phyloP scores from a whole-genome alignment of 129 eudicot species.

The Cynara cardunculus region DNA sequence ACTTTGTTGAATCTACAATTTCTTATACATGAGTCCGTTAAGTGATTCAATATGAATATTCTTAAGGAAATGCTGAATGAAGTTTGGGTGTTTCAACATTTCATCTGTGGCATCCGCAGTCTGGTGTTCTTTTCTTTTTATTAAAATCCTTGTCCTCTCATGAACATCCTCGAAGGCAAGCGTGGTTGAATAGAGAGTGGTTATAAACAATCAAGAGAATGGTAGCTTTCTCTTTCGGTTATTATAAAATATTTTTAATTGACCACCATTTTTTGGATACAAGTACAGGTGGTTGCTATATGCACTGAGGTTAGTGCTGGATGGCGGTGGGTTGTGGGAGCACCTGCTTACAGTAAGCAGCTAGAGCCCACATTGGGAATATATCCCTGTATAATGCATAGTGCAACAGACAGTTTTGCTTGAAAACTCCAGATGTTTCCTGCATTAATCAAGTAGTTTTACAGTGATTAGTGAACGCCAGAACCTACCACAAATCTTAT shows the following conservation, averaged over 20 bases:
- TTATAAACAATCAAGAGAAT: neutral
- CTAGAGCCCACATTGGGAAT: constrained; percentile 53
- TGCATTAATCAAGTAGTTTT: constrained; percentile 6
- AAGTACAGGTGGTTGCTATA: neutral
- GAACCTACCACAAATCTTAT: neutral
- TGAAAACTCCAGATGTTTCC: constrained; percentile 44
- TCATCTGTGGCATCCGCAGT: too few species aligned
- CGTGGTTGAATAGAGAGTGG: neutral
- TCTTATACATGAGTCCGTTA: too few species aligned
- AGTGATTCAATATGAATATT: too few species aligned
- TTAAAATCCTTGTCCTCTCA: neutral
- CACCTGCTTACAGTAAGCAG: constrained; percentile 31
- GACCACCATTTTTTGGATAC: neutral
- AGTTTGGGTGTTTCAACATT: too few species aligned
- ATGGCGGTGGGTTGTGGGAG: neutral
- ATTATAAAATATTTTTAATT: too few species aligned
- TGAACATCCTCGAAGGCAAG: neutral
- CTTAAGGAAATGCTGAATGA: too few species aligned
- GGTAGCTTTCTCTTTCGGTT: neutral
- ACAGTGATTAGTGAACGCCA: neutral
- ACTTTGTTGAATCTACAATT: too few species aligned
- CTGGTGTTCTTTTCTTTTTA: too few species aligned
- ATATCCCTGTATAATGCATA: constrained; percentile 36
- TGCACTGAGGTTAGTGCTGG: neutral
- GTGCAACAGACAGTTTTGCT: constrained; percentile 43